A percentile compares a stretch with the other conserved stretches of the same genome.
Conservation (phyloP, 139 green algal species). For the Pseudopediastrum boryanum region DNA sequence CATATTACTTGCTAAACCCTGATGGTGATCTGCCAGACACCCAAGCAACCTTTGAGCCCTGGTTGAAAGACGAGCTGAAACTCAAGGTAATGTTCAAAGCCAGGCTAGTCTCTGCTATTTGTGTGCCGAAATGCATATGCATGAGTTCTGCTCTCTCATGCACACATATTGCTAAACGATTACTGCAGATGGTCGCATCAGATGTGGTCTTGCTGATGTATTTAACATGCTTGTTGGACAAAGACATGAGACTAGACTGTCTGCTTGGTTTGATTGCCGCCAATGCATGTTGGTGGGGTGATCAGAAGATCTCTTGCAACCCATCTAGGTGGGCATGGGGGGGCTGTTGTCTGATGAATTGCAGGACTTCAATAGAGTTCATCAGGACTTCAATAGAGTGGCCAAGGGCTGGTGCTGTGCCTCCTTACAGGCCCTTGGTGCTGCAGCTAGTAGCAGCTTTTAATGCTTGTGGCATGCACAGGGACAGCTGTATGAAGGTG, state of each 20-base stretch:
- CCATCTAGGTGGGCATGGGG: too few species aligned
- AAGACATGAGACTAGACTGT: not conserved
- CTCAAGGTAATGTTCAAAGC: conserved; percentile 69
- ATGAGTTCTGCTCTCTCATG: not conserved
- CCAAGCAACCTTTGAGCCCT: conserved; percentile 77
- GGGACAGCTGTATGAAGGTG: not conserved
- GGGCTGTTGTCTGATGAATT: too few species aligned
- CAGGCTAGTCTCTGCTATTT: too few species aligned
- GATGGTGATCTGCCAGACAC: conserved; percentile 80
- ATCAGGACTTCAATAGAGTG: too few species aligned
- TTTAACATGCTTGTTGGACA: not conserved
- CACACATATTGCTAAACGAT: not conserved
- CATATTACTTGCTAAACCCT: conserved; percentile 91
- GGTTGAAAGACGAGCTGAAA: conserved; percentile 59
- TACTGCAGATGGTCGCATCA: not conserved
- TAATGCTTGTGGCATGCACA: too few species aligned
- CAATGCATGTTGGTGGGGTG: too few species aligned
- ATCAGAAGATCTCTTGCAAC: too few species aligned
- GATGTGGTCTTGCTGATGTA: not conserved
- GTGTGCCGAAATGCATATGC: not conserved
- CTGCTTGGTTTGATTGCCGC: not conserved
- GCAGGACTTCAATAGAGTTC: too few species aligned
- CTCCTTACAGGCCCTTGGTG: too few species aligned
- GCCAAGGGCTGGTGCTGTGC: too few species aligned
- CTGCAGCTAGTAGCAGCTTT: too few species aligned